phyloP scores from a whole-genome alignment of 148 eudicot genomes.

The Polygonum maritimum region DNA sequence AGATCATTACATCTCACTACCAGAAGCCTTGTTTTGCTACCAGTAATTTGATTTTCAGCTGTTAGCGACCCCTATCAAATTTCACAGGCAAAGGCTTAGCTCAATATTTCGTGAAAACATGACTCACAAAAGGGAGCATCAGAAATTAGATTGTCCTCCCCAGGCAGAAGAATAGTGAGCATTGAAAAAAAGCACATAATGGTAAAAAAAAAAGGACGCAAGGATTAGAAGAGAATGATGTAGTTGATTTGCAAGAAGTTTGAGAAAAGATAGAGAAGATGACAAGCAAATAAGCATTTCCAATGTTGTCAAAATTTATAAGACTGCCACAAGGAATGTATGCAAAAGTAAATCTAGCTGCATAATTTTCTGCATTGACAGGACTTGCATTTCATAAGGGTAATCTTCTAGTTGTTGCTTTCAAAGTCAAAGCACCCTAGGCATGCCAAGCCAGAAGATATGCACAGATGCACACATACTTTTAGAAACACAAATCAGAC shows the following conservation, averaged over 20 bases:
- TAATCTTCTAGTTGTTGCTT: background rate
- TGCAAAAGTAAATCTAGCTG: too few species aligned
- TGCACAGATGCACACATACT: background rate
- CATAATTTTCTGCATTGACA: background rate
- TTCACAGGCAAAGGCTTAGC: background rate
- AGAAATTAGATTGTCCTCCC: background rate
- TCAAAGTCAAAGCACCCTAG: background rate
- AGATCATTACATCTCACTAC: background rate
- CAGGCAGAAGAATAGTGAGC: background rate
- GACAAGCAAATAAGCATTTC: background rate
- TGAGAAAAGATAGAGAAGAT: background rate
- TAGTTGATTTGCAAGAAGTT: background rate
- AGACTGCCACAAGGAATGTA: background rate
- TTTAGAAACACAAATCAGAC: background rate
- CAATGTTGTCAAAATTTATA: background rate
- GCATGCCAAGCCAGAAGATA: background rate
- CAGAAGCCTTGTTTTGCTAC: background rate
- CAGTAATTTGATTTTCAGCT: background rate
- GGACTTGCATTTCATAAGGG: background rate
- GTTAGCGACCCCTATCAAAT: background rate
- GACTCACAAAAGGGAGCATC: background rate
- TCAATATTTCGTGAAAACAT: background rate
- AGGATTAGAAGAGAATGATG: background rate
- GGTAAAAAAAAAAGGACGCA: background rate
- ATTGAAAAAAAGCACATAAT: background rate